Percentiles rank a stretch among this genome's conserved stretches.
Conservation (phyloP, 2,329 filamentous ascomycete genomes). For the Phyllosticta paracitricarpa region DNA sequence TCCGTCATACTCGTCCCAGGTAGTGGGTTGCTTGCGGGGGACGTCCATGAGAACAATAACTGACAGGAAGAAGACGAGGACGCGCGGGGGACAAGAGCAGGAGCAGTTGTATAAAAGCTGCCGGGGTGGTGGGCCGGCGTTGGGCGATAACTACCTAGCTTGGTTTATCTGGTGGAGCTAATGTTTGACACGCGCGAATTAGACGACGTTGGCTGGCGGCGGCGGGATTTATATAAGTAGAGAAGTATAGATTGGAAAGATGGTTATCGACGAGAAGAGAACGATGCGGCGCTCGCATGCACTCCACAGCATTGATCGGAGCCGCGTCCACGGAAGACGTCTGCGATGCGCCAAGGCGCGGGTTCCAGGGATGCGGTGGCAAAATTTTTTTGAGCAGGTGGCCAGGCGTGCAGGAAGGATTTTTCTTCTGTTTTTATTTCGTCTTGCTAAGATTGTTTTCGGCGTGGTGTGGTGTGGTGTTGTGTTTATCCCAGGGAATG, state of each 20-base stretch:
- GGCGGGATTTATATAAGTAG: not conserved
- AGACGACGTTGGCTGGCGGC: not conserved
- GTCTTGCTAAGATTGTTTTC: not conserved
- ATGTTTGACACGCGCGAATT: not conserved
- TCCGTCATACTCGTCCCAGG: slow-evolving; percentile 38
- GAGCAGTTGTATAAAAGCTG: not conserved
- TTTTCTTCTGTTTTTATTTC: not conserved
- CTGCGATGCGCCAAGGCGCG: not conserved
- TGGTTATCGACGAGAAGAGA: not conserved
- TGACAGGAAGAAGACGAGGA: not conserved
- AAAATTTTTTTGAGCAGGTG: not conserved
- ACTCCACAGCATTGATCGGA: not conserved
- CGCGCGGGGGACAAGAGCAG: not conserved
- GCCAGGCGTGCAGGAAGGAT: not conserved
- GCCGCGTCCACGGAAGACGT: not conserved
- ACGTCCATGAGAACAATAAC: slow-evolving; percentile 23
- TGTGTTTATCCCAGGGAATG: not conserved
- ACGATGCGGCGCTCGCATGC: not conserved
- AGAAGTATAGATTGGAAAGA: not conserved
- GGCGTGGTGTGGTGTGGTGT: too few species aligned
- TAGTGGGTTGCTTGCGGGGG: slow-evolving; percentile 32
- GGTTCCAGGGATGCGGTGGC: not conserved
- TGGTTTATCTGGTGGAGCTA: not conserved
- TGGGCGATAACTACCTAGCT: not conserved
- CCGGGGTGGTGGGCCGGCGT: not conserved